Conservation (phyloP, 768 basidiomycete genomes). For the Mycena olivaceomarginata region DNA sequence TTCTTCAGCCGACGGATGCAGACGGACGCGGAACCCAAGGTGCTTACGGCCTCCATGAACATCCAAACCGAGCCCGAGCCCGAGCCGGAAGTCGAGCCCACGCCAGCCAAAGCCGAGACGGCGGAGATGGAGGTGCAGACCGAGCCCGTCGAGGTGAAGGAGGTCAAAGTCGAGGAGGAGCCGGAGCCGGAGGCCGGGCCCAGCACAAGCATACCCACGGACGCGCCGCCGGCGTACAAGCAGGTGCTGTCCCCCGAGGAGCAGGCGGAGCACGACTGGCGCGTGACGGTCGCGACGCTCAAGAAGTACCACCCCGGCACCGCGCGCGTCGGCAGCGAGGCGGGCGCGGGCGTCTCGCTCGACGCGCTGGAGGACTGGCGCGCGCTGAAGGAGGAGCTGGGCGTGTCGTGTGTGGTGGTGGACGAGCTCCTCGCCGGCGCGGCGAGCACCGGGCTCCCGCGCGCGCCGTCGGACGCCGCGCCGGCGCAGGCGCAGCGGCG, state of each 20-base stretch:
- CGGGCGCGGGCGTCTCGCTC: slow-evolving; percentile 74
- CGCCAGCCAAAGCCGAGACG: slow-evolving; percentile 50
- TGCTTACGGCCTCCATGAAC: slow-evolving; percentile 70
- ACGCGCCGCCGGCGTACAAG: slow-evolving; percentile 86
- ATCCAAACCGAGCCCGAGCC: slow-evolving; percentile 75
- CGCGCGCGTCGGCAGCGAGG: slow-evolving; percentile 64
- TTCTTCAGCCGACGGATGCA: slow-evolving; percentile 69
- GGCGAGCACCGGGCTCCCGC: slow-evolving; percentile 45
- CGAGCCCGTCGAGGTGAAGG: too few species aligned
- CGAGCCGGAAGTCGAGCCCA: slow-evolving; percentile 65
- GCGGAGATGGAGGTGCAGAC: too few species aligned
- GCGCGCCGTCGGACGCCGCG: slow-evolving; percentile 41
- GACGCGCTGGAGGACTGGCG: slow-evolving; percentile 87
- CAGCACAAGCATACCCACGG: slow-evolving; percentile 52
- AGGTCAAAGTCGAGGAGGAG: too few species aligned
- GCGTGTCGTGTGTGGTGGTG: slow-evolving; percentile 85
- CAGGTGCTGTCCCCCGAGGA: slow-evolving; percentile 72
- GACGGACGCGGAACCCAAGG: slow-evolving; percentile 63
- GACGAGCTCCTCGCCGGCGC: slow-evolving; percentile 79
- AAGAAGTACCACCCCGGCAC: slow-evolving; percentile 82
- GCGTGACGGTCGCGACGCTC: slow-evolving; percentile 74
- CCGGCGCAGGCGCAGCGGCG: slow-evolving; percentile 42
- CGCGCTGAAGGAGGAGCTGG: slow-evolving; percentile 86
- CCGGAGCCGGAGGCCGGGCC: slow-evolving; percentile 34
- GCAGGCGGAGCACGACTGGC: slow-evolving; percentile 68